phyloP scores from a whole-genome alignment of 306 rosid species.

The Fragaria ananassa region DNA sequence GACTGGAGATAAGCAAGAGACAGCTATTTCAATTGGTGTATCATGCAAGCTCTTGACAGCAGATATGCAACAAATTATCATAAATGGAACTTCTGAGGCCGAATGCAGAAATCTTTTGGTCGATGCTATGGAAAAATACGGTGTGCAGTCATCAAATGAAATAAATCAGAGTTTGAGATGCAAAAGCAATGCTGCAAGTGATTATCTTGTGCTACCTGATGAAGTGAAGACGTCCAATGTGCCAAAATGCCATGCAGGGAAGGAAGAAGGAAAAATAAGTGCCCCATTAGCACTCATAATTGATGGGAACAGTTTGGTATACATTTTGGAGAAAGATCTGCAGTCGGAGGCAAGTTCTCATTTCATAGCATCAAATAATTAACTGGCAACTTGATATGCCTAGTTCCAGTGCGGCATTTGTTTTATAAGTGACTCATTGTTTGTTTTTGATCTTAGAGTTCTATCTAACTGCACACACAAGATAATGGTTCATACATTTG shows the following conservation, averaged over 20 bases:
- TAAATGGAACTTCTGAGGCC: conserved; percentile 71
- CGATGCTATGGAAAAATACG: conserved; percentile 60
- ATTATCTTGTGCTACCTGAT: conserved; percentile 36
- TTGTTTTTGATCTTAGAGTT: conserved; percentile 16
- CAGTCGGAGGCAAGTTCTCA: conserved; percentile 67
- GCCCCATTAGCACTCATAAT: conserved; percentile 77
- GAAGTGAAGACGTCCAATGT: conserved; percentile 36
- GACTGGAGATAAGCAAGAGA: conserved; percentile 99
- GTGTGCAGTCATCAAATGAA: conserved; percentile 41
- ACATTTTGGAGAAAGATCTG: conserved; percentile 84
- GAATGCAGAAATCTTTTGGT: conserved; percentile 73
- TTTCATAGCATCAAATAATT: conserved; percentile 9
- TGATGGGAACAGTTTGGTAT: conserved; percentile 95
- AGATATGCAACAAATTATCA: conserved; percentile 72
- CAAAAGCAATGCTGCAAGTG: conserved; percentile 37
- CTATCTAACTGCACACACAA: conserved; percentile 19
- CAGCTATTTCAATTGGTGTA: conserved; percentile 90
- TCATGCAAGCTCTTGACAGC: conserved; percentile 82
- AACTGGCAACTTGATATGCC: background rate
- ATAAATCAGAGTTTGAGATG: conserved; percentile 29
- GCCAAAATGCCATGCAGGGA: conserved; percentile 45
- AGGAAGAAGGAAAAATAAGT: conserved; percentile 43
- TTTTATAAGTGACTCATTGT: conserved; percentile 4
- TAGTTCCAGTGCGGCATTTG: background rate
- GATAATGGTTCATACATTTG: conserved; percentile 13